These are phyloP conservation scores for Trichophyton simii DNA, from an alignment of 2,329 filamentous ascomycete species.

Conservation along the genomic window DNA sequence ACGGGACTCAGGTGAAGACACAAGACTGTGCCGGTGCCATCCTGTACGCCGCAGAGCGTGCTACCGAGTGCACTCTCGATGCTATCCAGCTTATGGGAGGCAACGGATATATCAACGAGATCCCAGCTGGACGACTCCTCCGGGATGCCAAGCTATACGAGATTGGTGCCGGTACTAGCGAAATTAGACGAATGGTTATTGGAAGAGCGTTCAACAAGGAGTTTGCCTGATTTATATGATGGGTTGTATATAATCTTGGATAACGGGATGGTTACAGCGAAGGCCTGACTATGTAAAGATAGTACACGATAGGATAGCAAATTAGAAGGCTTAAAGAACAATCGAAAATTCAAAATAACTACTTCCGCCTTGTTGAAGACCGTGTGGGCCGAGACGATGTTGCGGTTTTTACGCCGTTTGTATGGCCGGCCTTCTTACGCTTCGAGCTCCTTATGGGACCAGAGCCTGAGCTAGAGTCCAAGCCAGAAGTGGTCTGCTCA, in stretches of 20 bases:
- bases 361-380: background rate
- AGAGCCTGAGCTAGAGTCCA: background rate
- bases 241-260: slow-evolving; percentile 1
- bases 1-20: slow-evolving; percentile 48
- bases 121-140: slow-evolving; percentile 74
- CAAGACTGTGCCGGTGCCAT: slow-evolving; percentile 94
- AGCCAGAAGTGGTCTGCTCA: background rate
- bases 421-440: background rate
- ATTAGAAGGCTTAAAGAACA: background rate
- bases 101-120: slow-evolving; percentile 93
- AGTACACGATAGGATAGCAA: background rate
- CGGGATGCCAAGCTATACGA: slow-evolving; percentile 77
- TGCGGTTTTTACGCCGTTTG: background rate
- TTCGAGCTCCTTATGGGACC: background rate
- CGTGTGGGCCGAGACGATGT: background rate
- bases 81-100: slow-evolving; percentile 68
- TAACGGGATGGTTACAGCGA: slow-evolving; percentile 1
- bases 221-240: slow-evolving; percentile 27
- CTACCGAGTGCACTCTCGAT: slow-evolving; percentile 60
- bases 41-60: slow-evolving; percentile 80
- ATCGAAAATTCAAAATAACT: background rate
- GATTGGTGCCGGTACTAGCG: slow-evolving; percentile 91
- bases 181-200: slow-evolving; percentile 89
- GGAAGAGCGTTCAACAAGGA: slow-evolving; percentile 84
- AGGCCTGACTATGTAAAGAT: slow-evolving; percentile 1